Base-by-base conservation (phyloP, 371 early-diverging fungal species). In the Circinella umbellata region DNA sequence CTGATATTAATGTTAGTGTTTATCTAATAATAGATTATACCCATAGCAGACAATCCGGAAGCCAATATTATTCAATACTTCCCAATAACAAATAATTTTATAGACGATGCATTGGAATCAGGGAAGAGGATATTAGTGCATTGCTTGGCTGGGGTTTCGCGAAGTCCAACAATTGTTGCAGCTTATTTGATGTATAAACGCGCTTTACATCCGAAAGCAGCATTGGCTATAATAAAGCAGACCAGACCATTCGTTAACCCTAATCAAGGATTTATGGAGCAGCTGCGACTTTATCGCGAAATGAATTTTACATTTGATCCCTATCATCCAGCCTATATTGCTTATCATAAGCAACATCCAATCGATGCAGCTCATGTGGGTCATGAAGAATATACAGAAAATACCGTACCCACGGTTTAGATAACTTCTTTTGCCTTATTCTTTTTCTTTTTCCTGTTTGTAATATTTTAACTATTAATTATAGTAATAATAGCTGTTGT, bases 111-210 rank as follows among this genome's bases (percentile, higher is more conserved):
- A 5, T n/a, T 93, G 6, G 72, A 68, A 0, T 64, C 55, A 9
- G 81, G 79, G 14, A 83, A 87, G 14, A 78, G 78, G n/a, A 85
- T 93, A 35, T 80, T 93, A n/a, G 91, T 84, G 4, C 85, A 84
- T 57, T 82, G 85, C 55, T 53, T 82, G 18, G 85, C 82, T 20
- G 85, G 85, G 17, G 80, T 85, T 6, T 85, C 85, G 2, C 65
- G 85, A 20, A 82, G 82, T 36, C 78, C 82, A 0, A 82, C 85
- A 1, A 65, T 78, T 1, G 70, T 81, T 0, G 61, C 81, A 7
- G 94, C 94, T 0, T 95, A 91, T 76, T 61, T 94, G 64, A 95
- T 95, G 93, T 78, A 83, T 69, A 76, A 72, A 36, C 72, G 81
- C 20, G 71, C 68, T 3, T 36, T 90, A 37, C 66, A 84, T 13